A percentile compares a stretch with the other conserved stretches of the same genome.
These are phyloP conservation scores for Rhizopogon sp. DNA, from an alignment of 768 basidiomycete species.

Conservation along the genomic window DNA sequence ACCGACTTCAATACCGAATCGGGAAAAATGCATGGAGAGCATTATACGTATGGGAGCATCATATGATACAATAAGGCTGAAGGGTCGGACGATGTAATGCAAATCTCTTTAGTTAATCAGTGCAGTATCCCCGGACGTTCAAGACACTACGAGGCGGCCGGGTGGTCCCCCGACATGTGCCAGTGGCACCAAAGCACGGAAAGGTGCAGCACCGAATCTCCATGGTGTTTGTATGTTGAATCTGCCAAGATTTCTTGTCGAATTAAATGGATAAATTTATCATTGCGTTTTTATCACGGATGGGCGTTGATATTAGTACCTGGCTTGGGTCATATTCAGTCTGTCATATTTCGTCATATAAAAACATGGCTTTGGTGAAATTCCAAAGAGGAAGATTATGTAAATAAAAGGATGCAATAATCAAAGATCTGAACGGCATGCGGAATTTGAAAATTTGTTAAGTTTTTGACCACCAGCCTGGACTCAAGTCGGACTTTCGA, in stretches of 20 bases:
- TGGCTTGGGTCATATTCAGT: not conserved
- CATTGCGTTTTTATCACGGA: not conserved
- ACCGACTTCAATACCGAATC: slow-evolving; percentile 11
- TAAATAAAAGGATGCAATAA: not conserved
- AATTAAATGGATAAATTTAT: not conserved
- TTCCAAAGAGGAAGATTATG: too few species aligned
- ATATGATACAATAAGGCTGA: not conserved
- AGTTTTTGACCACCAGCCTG: not conserved
- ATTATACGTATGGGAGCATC: not conserved
- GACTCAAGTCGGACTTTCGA: not conserved
- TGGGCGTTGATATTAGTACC: not conserved
- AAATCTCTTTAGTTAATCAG: not conserved
- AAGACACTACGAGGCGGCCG: slow-evolving; percentile 2
- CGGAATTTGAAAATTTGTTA: not conserved
- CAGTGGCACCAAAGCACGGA: not conserved
- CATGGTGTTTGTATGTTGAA: not conserved
- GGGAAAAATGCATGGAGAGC: not conserved
- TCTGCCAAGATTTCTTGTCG: not conserved
- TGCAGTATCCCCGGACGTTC: not conserved
- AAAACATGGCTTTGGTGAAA: not conserved
- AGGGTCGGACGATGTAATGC: not conserved
- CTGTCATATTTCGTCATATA: not conserved
- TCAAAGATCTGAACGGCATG: not conserved
- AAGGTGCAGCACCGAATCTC: not conserved
- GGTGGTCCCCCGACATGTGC: not conserved